Percentiles rank a stretch among this genome's conserved stretches.
These are phyloP conservation scores for Chalaropsis thielavioides DNA, from an alignment of 2,329 filamentous ascomycete genomes.

Conservation along the genomic window DNA sequence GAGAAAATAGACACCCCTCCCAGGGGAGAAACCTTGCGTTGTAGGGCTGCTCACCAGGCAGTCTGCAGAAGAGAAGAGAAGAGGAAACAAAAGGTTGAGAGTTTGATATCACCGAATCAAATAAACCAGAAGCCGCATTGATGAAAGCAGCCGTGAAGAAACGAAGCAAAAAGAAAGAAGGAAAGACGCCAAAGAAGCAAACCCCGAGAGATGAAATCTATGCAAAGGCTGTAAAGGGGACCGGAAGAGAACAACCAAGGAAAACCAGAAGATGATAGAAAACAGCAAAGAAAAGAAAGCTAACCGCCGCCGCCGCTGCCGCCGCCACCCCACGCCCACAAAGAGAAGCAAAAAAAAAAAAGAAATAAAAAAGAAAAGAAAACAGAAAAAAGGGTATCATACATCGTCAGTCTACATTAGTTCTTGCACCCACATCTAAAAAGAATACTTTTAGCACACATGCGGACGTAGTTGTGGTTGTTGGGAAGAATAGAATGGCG, in stretches of 20 bases:
- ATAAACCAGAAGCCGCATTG: background rate
- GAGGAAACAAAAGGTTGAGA: background rate
- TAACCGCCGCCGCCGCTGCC: too few species aligned
- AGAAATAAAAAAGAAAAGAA: background rate
- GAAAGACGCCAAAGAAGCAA: background rate
- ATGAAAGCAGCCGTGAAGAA: background rate
- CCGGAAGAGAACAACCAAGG: background rate
- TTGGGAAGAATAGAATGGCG: slow-evolving; percentile 9
- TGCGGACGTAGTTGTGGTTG: background rate
- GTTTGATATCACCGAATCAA: background rate
- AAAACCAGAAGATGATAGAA: background rate
- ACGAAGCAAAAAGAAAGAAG: background rate
- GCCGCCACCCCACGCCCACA: too few species aligned
- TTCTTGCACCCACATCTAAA: slow-evolving; percentile 34
- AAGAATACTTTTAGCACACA: slow-evolving; percentile 20
- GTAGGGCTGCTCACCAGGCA: background rate
- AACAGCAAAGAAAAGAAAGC: background rate
- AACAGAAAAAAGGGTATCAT: slow-evolving; percentile 4
- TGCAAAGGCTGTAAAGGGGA: background rate
- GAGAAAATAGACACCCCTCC: background rate
- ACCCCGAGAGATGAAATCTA: background rate
- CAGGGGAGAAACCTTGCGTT: background rate
- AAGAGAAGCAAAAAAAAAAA: background rate
- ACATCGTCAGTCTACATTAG: slow-evolving; percentile 5
- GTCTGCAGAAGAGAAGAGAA: background rate